Conservation (phyloP, 306 rosid species). For the Castanopsis chinensis region DNA sequence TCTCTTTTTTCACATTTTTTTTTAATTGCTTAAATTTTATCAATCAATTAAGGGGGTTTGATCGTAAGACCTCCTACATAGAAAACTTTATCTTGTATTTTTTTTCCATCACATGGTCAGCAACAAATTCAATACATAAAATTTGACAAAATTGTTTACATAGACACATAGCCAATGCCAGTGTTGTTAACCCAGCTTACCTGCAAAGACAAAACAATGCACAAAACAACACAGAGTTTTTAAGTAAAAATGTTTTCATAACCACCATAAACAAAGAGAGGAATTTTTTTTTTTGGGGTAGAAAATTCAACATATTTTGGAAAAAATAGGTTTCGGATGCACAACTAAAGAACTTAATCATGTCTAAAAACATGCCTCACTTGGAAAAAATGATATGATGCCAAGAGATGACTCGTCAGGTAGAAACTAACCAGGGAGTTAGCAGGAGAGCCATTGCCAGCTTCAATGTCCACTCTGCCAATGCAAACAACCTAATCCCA, state of each 20-base stretch:
- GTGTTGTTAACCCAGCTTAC: background rate
- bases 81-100: background rate
- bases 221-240: background rate
- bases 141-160: background rate
- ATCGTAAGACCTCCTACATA: background rate
- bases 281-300: too few species aligned
- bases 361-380: background rate
- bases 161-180: background rate
- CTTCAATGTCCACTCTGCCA: background rate
- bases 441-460: background rate
- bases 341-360: background rate
- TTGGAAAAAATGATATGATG: background rate
- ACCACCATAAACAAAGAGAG: too few species aligned
- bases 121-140: background rate
- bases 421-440: background rate
- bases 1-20: too few species aligned
- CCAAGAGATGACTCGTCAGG: background rate
- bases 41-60: background rate
- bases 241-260: background rate
- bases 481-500: background rate
- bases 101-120: background rate
- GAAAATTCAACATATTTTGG: background rate
- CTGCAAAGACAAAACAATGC: background rate
- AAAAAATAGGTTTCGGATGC: background rate
- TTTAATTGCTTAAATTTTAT: too few species aligned